These are phyloP conservation scores for Clonostachys sp. DNA, from an alignment of 2,329 filamentous ascomycete genomes.

Conservation along the genomic window DNA sequence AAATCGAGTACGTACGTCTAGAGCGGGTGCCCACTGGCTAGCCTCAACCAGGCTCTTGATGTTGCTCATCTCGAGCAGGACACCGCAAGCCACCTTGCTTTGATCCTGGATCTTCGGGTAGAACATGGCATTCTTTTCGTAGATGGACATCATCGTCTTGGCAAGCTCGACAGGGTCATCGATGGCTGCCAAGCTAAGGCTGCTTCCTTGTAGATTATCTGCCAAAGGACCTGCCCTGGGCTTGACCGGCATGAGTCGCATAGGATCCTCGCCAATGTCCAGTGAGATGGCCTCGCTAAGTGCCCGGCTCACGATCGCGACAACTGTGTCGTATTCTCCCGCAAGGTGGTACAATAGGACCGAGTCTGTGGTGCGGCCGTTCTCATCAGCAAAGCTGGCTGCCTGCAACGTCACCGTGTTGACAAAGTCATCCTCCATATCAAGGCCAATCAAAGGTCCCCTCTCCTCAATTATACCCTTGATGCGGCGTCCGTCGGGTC, in stretches of 20 bases:
- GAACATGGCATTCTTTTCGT: conserved; percentile 57
- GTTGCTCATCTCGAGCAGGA: conserved; percentile 56
- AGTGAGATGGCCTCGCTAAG: conserved; percentile 85
- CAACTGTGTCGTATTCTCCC: conserved; percentile 92
- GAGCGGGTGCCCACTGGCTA: conserved; percentile 50
- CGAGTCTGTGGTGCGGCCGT: conserved; percentile 87
- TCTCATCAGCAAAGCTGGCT: conserved; percentile 88
- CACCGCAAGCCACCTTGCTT: conserved; percentile 51
- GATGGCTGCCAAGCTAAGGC: conserved; percentile 55
- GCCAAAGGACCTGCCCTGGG: conserved; percentile 50
- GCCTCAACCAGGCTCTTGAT: conserved; percentile 53
- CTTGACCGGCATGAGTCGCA: conserved; percentile 76
- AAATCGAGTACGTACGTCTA: conserved; percentile 46
- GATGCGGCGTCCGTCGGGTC: conserved; percentile 78
- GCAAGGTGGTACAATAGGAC: conserved; percentile 93
- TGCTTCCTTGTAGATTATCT: conserved; percentile 35
- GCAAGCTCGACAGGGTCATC: conserved; percentile 58
- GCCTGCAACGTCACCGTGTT: conserved; percentile 90
- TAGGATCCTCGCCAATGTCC: conserved; percentile 76
- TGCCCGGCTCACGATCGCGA: conserved; percentile 82
- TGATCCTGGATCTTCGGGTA: conserved; percentile 51
- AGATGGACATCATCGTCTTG: conserved; percentile 58
- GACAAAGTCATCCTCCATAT: conserved; percentile 78
- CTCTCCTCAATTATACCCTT: conserved; percentile 85
- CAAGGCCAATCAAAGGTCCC: conserved; percentile 73